phyloP scores from a whole-genome alignment of 768 basidiomycete genomes.

The Pluteus cervinus region DNA sequence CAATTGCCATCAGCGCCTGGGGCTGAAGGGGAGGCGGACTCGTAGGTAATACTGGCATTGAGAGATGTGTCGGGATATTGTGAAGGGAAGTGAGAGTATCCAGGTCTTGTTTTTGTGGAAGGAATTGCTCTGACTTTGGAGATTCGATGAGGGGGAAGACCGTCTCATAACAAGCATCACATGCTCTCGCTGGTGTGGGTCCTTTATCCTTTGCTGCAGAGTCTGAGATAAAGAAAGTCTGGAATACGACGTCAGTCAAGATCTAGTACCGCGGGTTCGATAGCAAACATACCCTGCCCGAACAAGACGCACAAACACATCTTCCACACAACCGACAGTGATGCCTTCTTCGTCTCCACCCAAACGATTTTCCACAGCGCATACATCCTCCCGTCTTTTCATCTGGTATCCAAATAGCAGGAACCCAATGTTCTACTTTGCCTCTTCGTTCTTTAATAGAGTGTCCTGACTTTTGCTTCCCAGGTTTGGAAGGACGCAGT shows the following conservation, averaged over 20 bases:
- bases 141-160: slow-evolving; percentile 66
- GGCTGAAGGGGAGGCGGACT: slow-evolving; percentile 20
- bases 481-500: slow-evolving; percentile 11
- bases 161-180: slow-evolving; percentile 80
- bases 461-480: slow-evolving; percentile 14
- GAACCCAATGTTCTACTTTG: slow-evolving; percentile 77
- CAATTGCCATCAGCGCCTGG: slow-evolving; percentile 45
- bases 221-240: slow-evolving; percentile 85
- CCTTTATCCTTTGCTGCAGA: slow-evolving; percentile 33
- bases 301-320: slow-evolving; percentile 84
- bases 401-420: slow-evolving; percentile 92
- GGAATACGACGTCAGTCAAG: not conserved
- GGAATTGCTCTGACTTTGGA: too few relatives aligned
- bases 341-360: slow-evolving; percentile 74
- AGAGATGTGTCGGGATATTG: slow-evolving; percentile 48
- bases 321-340: slow-evolving; percentile 84
- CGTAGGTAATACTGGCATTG: slow-evolving; percentile 46
- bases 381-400: slow-evolving; percentile 78
- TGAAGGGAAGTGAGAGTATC: slow-evolving; percentile 46
- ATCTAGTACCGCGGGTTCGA: not conserved
- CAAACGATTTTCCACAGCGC: slow-evolving; percentile 74
- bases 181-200: slow-evolving; percentile 67
- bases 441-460: slow-evolving; percentile 30
- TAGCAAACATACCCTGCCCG: slow-evolving; percentile 66
- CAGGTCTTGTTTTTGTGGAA: too few relatives aligned